These are phyloP conservation scores for Pythium oligandrum DNA, from an alignment of 352 stramenopile genomes.

Conservation along the genomic window DNA sequence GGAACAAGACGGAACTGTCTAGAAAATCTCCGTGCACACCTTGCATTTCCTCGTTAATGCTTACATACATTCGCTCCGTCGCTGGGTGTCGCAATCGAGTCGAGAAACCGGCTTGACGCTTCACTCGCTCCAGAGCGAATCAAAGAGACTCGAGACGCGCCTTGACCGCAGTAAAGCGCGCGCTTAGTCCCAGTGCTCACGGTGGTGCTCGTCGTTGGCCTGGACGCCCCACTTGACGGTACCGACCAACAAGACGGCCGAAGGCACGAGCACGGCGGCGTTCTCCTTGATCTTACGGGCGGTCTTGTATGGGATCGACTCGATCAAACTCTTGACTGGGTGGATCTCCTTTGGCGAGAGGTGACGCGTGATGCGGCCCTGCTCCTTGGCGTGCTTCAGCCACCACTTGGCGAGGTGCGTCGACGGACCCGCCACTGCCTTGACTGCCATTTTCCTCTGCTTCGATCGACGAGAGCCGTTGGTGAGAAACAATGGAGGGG, in stretches of 20 bases:
- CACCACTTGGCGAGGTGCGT: constrained; percentile 65
- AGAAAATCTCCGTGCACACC: too few species aligned
- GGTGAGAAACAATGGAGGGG: not conserved
- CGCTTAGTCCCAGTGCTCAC: constrained; percentile 68
- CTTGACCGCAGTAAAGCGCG: too few species aligned
- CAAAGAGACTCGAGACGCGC: too few species aligned
- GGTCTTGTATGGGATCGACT: constrained; percentile 69
- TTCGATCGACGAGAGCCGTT: constrained; percentile 4
- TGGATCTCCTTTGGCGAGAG: constrained; percentile 68
- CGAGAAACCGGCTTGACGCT: too few species aligned
- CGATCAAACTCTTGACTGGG: constrained; percentile 63
- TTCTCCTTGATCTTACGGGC: constrained; percentile 82
- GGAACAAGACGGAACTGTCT: too few species aligned
- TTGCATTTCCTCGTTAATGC: too few species aligned
- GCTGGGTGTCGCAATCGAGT: too few species aligned
- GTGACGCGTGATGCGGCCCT: constrained; percentile 59
- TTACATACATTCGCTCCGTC: too few species aligned
- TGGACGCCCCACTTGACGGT: constrained; percentile 69
- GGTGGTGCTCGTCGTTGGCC: constrained; percentile 77
- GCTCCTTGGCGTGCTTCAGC: constrained; percentile 60
- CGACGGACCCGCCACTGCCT: constrained; percentile 31
- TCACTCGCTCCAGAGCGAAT: too few species aligned
- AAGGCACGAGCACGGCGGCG: constrained; percentile 61
- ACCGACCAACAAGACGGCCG: constrained; percentile 51
- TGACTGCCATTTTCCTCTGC: not conserved